Conservation (phyloP, 192 early-diverging fungal genomes). For the Umbelopsis sp. region DNA sequence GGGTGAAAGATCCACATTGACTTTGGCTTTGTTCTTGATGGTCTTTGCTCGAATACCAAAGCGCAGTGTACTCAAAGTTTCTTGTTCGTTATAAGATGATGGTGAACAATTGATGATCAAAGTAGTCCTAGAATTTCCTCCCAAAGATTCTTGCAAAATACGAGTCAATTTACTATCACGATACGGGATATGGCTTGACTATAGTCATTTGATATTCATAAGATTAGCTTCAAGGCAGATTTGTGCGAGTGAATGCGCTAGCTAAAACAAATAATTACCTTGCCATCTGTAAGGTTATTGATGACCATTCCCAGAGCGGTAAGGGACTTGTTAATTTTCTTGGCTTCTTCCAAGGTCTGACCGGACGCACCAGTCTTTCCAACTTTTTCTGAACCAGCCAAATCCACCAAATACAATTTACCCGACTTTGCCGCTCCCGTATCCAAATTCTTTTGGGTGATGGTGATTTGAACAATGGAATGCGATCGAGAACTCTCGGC, state of each 20-base stretch:
- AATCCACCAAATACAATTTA: conserved; percentile 93
- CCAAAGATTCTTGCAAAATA: conserved; percentile 98
- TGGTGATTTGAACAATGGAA: conserved; percentile 95
- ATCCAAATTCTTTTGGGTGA: conserved; percentile 90
- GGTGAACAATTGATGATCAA: conserved; percentile 98
- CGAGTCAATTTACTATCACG: conserved; percentile 98
- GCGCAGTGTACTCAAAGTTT: conserved; percentile 91
- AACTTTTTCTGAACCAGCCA: conserved; percentile 98
- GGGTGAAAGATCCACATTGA: conserved; percentile 94
- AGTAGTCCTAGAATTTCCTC: conserved; percentile 98
- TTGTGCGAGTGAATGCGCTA: not conserved
- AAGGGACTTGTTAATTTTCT: conserved; percentile 99
- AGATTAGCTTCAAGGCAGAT: not conserved
- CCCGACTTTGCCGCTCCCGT: conserved; percentile 88
- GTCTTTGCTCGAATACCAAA: conserved; percentile 99
- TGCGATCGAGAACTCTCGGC: conserved; percentile 97
- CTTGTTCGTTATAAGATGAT: conserved; percentile 94
- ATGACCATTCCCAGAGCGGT: conserved; percentile 99
- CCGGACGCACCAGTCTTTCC: conserved; percentile 98
- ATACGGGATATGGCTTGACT: conserved; percentile 97
- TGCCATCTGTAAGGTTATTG: conserved; percentile 97
- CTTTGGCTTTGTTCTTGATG: conserved; percentile 99
- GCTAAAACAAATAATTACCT: conserved; percentile 58
- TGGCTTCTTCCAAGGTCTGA: conserved; percentile 99
- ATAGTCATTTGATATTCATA: not conserved